Base-by-base conservation (phyloP, 331 rosid species). In the Prunus yedoensis region DNA sequence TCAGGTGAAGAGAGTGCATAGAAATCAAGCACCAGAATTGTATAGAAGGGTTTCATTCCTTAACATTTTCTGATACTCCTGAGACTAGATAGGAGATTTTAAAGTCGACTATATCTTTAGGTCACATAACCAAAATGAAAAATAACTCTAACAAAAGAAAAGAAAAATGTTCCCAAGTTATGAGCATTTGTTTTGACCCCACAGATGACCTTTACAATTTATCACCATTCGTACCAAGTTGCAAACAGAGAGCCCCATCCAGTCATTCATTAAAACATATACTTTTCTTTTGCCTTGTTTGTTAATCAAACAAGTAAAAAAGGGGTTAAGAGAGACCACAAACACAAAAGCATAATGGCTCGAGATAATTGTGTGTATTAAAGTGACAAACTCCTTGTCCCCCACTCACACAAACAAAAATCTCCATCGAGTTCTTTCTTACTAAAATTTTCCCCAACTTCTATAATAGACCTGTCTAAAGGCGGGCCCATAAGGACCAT, bases 391-490 rank as follows among this genome's bases (percentile, higher is more conserved):
- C 68, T 12, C 77, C 68, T 76, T 80, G 85, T 74, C 79, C 81
- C 85, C 85, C 85, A 84, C 79, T 74, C 60, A n/a, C 57, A 30
- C 52, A 80, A 60, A 68, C 75, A 59, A 52, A 60, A 64, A 54
- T 54, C 65, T 53, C 72, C 66, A 62, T 59, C 54, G 38, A 51
- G 52, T 77, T 60, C 62, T 79, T 41, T 47, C 62, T 66, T 67
- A 71, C 68, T 64, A 64, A 75, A 78, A 58, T 35, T 62, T 65
- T 74, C 25, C 63, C 80, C 74, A 75, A 74, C 68, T 68, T 73
- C 30, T 46, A 17, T 14, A 45, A 45, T 69, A 60, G 41, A 47
- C 43, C 52, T 59, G 57, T 49, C 59, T 35, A 12, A 23, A 18
- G 17, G 46, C 13, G 74, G 79, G 76, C 41, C 79, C 52, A 49